Base-by-base conservation (phyloP, 2,329 filamentous ascomycete genomes). In the Fusarium sp. region DNA sequence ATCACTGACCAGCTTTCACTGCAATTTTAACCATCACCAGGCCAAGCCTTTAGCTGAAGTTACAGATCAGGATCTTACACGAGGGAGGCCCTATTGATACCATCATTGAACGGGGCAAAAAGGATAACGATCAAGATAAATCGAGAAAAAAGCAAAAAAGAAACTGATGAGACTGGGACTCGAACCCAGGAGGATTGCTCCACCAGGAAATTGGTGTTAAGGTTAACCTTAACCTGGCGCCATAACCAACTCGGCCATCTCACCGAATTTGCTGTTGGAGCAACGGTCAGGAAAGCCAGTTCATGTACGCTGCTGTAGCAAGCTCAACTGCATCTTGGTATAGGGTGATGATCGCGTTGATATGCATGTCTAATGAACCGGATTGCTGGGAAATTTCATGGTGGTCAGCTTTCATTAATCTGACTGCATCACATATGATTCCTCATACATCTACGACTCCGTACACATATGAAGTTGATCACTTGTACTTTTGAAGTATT, bases 221-320 rank as follows among this genome's bases (percentile, higher is more conserved):
- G 71, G 71, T 74, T 66, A 41, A 73, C 71, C 71, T 74, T 74
- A 74, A 74, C 72, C 72, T 74, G 72, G 57, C 72, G 72, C 72
- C 72, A 74, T 73, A 74, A 74, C 72, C 72, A 74, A 74, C 72
- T 74, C 72, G 72, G 72, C 72, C 72, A 74, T 74, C 72, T 74
- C 70, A 74, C 72, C 72, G 37, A 60, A 70, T 45, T 64, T 59
- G 8, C 49, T 64, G 53, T 44, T 64, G 13, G 2, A 4, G 19
- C 2, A 2, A 2, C 2, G 0, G 0, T 0, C 0, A 0, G 0
- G 0, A 43, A 30, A 16, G 7, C 1, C 1, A 10, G 0, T 0
- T 2, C 6, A 62, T 18, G 25, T 0, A 4, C 6, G 8, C 2
- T 19, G 4, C 0, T 4, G 11, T 2, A 2, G 0, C 2, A 0